A percentile compares a stretch with the other conserved stretches of the same genome.
These are phyloP conservation scores for Lasiodiplodia sp. DNA, from an alignment of 2,329 filamentous ascomycete species.

Conservation along the genomic window DNA sequence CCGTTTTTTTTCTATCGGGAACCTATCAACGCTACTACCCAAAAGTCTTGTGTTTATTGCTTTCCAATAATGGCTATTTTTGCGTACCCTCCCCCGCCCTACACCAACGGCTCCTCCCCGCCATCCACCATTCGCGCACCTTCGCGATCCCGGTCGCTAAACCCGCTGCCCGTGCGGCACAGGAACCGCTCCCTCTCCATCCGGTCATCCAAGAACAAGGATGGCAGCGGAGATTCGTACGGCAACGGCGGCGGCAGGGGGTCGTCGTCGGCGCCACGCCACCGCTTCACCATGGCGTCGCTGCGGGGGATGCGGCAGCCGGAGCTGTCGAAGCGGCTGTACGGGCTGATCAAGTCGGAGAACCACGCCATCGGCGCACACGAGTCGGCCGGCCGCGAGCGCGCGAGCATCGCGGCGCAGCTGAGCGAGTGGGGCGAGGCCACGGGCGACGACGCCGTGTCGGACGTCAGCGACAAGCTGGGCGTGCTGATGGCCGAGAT, in stretches of 20 bases:
- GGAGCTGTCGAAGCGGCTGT: slow-evolving; percentile 87
- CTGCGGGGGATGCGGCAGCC: slow-evolving; percentile 85
- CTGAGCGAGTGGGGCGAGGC: slow-evolving; percentile 96
- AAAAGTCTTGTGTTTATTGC: neutral
- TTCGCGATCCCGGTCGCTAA: slow-evolving; percentile 43
- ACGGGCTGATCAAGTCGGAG: slow-evolving; percentile 91
- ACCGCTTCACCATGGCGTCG: slow-evolving; percentile 84
- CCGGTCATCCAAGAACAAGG: slow-evolving; percentile 62
- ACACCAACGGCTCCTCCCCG: slow-evolving; percentile 37
- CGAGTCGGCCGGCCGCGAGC: slow-evolving; percentile 84
- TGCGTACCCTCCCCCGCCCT: slow-evolving; percentile 40
- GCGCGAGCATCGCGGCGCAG: slow-evolving; percentile 83
- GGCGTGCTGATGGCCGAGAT: slow-evolving; percentile 91
- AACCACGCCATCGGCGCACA: slow-evolving; percentile 87
- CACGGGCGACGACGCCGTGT: slow-evolving; percentile 84
- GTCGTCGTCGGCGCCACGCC: slow-evolving; percentile 52
- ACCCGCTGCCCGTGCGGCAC: slow-evolving; percentile 35
- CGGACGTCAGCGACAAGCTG: slow-evolving; percentile 93
- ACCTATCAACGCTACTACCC: slow-evolving; percentile 22
- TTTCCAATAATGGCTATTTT: slow-evolving; percentile 37
- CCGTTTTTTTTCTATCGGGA: slow-evolving; percentile 3
- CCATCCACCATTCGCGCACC: slow-evolving; percentile 33
- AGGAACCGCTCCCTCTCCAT: slow-evolving; percentile 80
- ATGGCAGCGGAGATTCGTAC: slow-evolving; percentile 35
- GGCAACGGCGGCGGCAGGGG: slow-evolving; percentile 42